Evolutionary conservation across 176 grass and related monocot species (phyloP), one percentile per base, ranked within the genome.

Genomic region (Bonia amplexicaulis): DNA sequence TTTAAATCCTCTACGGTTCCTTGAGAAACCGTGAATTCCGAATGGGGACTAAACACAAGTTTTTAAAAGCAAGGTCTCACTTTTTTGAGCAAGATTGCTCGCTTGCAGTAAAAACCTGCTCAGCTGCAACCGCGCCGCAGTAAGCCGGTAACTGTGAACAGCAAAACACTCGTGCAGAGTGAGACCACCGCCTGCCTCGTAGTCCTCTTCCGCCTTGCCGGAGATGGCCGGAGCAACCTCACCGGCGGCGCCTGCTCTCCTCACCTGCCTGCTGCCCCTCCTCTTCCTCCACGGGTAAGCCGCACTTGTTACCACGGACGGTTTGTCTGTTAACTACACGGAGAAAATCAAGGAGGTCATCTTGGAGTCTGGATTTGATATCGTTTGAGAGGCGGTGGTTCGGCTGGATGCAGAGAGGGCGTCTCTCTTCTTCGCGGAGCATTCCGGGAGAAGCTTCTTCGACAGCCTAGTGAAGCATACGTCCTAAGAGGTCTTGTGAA

Each of bases 361-460:
- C 68, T 57, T 87, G 79, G 81, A 85, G 77, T 91, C 82, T 82
- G 92, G 92, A 78, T 97, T 97, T 84, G 76, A 74, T 53, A 93
- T 95, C 12, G 15, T 93, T 93, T 53, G 71, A 82, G 95, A 95
- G 59, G 71, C 80, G 0, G 46, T 68, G 27, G 27, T 93, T 73
- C 85, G 41, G 16, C 79, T 97, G 63, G 89, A 95, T 90, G 49
- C 17, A 9, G 82, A 81, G 77, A 93, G 81, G 51, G 92, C 87
- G 19, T 86, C 87, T 17, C 53, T 90, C 47, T 97, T 97, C 65
- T 97, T 95, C 20, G 87, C 80, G 14, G 95, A 97, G 71, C 95
- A 97, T 93, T 90, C 85, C 1, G 54, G 33, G 9, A 97, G 89
- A 87, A 93, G 79, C 80, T 97, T 97, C 83, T 97, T 97, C 76